Evolutionary conservation across 306 rosid species (phyloP), one percentile per base, ranked within the genome.

Genomic region (Dalbergia cultrata): DNA sequence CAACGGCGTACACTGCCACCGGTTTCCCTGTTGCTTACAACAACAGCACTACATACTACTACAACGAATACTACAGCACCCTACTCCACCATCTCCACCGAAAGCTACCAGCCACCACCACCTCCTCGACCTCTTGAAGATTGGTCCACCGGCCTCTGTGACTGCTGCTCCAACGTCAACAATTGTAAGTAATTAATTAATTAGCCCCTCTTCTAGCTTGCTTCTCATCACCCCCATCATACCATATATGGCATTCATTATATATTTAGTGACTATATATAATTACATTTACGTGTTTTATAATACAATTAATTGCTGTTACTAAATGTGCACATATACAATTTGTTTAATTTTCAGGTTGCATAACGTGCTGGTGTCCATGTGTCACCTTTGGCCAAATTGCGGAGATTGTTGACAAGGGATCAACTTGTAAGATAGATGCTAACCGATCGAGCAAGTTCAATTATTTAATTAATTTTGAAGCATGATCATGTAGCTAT

Each of bases 311-410:
- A 26, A 26, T 26, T 26, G 31, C 31, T 26, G 31, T 26, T 26
- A 1, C 2, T 26, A 26, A 26, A 26, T 26, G 31, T 26, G 31
- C 31, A 26, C 2, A 26, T 26, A 26, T 26, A 26, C 31, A 26
- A 26, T 26, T 37, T 37, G 41, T 37, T 0, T 37, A 37, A 37
- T 37, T 37, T 37, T 37, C 79, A 91, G 97, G 98, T 47, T 90
- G 95, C 80, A 4, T 85, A 13, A 91, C 95, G 3, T 58, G 33
- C 37, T 93, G 91, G 88, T 93, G 95, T 53, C 98, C 97, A 3
- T 91, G 97, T 43, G 10, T 93, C 53, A 88, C 98, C 7, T 93
- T 93, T 39, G 98, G 98, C 34, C 84, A 12, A 59, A 35, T 85
- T 22, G 92, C 95, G 0, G 95, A 93, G 87, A 81, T 91, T 7